Percentiles rank a stretch among this genome's conserved stretches.
phyloP scores from a whole-genome alignment of 192 early-diverging fungal species.

The Entomortierella parvispora region DNA sequence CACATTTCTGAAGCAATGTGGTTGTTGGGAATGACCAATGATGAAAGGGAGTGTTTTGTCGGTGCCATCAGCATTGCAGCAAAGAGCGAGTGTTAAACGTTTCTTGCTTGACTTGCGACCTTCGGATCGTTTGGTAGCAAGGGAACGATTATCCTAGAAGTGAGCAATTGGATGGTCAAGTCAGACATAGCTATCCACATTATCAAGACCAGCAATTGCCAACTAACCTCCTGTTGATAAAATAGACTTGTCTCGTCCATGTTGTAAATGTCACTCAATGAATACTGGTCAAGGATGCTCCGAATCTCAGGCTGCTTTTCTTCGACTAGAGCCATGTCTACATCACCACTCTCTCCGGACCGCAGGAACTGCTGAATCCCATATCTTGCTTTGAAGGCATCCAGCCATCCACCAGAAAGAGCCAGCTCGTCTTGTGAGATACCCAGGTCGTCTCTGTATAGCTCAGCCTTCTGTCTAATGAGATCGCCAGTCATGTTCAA shows the following conservation, averaged over 20 bases:
- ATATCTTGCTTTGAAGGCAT: no score
- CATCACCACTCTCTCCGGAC: no score
- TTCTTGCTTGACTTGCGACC: not conserved
- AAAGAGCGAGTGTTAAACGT: constrained; percentile 3
- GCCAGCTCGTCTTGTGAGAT: no score
- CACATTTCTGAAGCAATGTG: no score
- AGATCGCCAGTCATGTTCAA: no score
- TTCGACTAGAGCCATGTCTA: no score
- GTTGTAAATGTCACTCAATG: constrained; percentile 9
- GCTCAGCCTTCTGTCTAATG: no score
- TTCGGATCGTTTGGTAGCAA: not conserved
- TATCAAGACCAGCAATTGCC: not conserved
- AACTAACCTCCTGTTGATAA: not conserved
- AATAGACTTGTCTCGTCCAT: constrained; percentile 12
- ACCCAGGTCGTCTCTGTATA: no score
- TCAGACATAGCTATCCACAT: not conserved
- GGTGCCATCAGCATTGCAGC: constrained; percentile 7
- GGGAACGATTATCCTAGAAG: not conserved
- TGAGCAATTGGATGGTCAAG: not conserved
- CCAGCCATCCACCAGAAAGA: no score
- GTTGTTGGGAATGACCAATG: not conserved
- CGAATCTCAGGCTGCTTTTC: no score
- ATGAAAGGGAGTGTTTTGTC: constrained; percentile 2
- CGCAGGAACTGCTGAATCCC: no score
- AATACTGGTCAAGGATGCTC: constrained; percentile 1